These are phyloP conservation scores for Talaromyces albobiverticillius DNA, from an alignment of 2,329 filamentous ascomycete species.

Conservation along the genomic window DNA sequence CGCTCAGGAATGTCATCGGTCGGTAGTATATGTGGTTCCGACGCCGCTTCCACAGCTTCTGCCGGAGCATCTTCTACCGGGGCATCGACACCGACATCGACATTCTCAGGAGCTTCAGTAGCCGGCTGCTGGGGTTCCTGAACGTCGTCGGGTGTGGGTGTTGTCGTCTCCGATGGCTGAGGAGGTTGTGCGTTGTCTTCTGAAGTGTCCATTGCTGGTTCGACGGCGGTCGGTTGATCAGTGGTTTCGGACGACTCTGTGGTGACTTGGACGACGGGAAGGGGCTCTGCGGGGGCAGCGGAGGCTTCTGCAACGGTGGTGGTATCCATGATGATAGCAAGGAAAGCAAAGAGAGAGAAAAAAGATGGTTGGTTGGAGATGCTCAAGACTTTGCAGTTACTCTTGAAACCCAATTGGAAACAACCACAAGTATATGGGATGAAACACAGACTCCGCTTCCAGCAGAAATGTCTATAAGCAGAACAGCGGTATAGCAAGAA, in stretches of 20 bases:
- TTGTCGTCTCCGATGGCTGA: no score
- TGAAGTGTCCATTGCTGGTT: conserved; percentile 20
- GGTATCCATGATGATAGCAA: conserved; percentile 7
- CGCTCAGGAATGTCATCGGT: conserved; percentile 8
- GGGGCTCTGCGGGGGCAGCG: conserved; percentile 1
- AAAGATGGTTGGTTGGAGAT: background rate
- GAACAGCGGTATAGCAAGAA: background rate
- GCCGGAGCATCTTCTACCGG: background rate
- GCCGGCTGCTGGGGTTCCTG: background rate
- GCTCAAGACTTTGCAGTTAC: background rate
- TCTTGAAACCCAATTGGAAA: background rate
- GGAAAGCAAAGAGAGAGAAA: background rate
- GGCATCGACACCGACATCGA: no score
- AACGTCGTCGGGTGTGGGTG: background rate
- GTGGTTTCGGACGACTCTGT: conserved; percentile 2
- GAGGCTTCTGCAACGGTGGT: conserved; percentile 10
- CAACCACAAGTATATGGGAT: no score
- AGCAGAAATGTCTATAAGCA: background rate
- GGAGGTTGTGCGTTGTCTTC: conserved; percentile 15
- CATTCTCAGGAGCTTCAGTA: background rate
- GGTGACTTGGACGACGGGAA: background rate
- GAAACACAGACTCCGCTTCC: no score
- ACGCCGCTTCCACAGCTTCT: background rate
- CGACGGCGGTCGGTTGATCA: background rate
- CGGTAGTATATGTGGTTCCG: background rate